These are phyloP conservation scores for Cucurbita pepo DNA, from an alignment of 306 rosid species.

Conservation along the genomic window DNA sequence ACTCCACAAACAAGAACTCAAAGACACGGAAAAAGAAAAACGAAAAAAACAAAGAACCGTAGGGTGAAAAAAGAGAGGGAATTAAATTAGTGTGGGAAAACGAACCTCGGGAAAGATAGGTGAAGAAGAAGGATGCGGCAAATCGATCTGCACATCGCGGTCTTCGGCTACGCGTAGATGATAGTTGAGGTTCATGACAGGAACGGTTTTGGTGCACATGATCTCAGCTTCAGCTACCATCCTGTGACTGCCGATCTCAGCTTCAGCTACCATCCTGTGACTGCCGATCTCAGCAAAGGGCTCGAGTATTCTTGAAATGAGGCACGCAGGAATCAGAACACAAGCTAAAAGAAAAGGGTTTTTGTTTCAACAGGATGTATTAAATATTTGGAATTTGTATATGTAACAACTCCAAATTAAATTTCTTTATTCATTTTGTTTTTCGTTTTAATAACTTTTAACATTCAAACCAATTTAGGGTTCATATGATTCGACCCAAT, in stretches of 20 bases:
- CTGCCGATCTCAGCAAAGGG: slow-evolving; percentile 19
- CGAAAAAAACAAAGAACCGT: slow-evolving; percentile 1
- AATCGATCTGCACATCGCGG: slow-evolving; percentile 33
- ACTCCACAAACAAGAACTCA: background rate
- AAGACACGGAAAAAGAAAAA: background rate
- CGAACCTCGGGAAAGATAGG: slow-evolving; percentile 40
- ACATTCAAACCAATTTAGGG: too few relatives aligned
- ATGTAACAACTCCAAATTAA: too few relatives aligned
- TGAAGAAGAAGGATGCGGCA: slow-evolving; percentile 36
- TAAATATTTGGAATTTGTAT: too few relatives aligned
- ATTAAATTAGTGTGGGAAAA: slow-evolving; percentile 1
- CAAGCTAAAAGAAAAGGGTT: background rate
- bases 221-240: slow-evolving; percentile 56
- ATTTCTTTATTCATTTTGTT: too few relatives aligned
- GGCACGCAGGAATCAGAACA: background rate
- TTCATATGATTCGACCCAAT: too few relatives aligned
- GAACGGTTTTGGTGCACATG: slow-evolving; percentile 36
- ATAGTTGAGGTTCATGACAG: slow-evolving; percentile 51
- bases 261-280: slow-evolving; percentile 41
- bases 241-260: slow-evolving; percentile 43
- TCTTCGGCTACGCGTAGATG: slow-evolving; percentile 44
- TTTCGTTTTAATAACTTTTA: too few relatives aligned
- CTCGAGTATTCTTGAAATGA: background rate
- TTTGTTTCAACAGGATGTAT: background rate
- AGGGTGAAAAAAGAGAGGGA: background rate